Base-by-base conservation (phyloP, 164 flowering plant species). In the Macadamia integrifolia region DNA sequence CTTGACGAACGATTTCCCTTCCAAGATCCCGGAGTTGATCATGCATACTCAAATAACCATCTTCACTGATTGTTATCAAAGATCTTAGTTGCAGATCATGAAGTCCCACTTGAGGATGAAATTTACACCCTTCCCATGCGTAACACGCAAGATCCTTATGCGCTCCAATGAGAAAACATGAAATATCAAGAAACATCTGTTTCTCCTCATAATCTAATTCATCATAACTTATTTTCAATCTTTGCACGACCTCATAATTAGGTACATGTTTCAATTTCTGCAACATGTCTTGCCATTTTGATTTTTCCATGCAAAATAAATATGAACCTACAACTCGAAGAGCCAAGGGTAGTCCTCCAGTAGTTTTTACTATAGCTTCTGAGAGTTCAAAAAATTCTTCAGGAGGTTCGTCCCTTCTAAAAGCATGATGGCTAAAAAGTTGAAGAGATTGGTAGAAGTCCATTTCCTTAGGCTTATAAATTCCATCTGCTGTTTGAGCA, bases 171-270 rank as follows among this genome's bases (percentile, higher is more conserved):
- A 85, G 82, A 5, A 83, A 75, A 61, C 6, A 43, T 43, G 48
- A 6, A 9, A 43, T 43, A 9, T 43, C 48, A 43, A 43, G 48
- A 43, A 43, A 43, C 9, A 43, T 43, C 7, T 43, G 7, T 43
- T 43, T 43, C 48, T 43, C 9, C 6, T 43, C 9, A 43, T 70
- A 60, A 77, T 81, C 79, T 17, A 85, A 75, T 3, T 65, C 83
- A 67, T 85, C 71, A 72, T 64, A 85, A 69, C 89, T 83, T 69
- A 83, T 71, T 71, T 65, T 65, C 12, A 85, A 58, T 18, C 75
- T 74, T 68, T 74, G 72, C 9, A 76, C 83, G 28, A 82, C 74
- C 42, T 72, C 10, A 40, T 28, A 5, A 0, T 75, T 76, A 6
- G 73, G 82, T 62, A 75, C 76, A 18, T 50, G 18, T 64, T 69